Evolutionary conservation across 768 basidiomycete genomes (phyloP).

Genomic region (Amylocystis lapponica): DNA sequence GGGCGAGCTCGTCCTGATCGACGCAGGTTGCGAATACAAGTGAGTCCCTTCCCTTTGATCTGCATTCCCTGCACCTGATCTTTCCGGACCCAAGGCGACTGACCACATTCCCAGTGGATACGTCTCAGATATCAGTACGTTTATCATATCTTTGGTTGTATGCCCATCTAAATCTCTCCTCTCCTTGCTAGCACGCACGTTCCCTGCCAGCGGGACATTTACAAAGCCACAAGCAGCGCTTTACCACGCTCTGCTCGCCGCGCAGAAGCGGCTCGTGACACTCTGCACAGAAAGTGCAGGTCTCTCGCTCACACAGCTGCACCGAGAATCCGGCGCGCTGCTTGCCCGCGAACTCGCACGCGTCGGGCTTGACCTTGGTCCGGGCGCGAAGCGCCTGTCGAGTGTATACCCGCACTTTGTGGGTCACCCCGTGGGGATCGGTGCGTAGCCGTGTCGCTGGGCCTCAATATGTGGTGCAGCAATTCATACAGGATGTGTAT

Average conservation of each 20-base stretch:
- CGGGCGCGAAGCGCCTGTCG: constrained; percentile 52
- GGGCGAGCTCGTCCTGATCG: constrained; percentile 77
- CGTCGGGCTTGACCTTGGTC: constrained; percentile 57
- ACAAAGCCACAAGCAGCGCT: constrained; percentile 76
- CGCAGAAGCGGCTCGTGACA: constrained; percentile 60
- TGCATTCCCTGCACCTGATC: constrained; percentile 2
- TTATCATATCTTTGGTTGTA: background rate
- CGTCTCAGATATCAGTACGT: constrained; percentile 85
- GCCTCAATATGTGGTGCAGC: too few species aligned
- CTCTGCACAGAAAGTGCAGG: constrained; percentile 54
- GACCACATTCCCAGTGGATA: constrained; percentile 63
- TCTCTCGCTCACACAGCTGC: constrained; percentile 69
- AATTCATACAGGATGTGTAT: too few species aligned
- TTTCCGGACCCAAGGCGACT: too few species aligned
- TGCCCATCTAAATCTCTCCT: background rate
- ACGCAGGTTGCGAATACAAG: constrained; percentile 93
- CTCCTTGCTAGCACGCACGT: constrained; percentile 64
- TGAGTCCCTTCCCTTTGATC: constrained; percentile 28
- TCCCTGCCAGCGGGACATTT: constrained; percentile 80
- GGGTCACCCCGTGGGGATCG: constrained; percentile 88
- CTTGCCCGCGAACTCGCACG: constrained; percentile 71
- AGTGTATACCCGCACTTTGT: constrained; percentile 88
- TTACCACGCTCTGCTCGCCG: constrained; percentile 71
- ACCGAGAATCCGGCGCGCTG: constrained; percentile 61
- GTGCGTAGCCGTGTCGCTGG: too few species aligned